These are phyloP conservation scores for Halocafeteria seosinensis DNA, from an alignment of 108 stramenopile species.

Conservation along the genomic window DNA sequence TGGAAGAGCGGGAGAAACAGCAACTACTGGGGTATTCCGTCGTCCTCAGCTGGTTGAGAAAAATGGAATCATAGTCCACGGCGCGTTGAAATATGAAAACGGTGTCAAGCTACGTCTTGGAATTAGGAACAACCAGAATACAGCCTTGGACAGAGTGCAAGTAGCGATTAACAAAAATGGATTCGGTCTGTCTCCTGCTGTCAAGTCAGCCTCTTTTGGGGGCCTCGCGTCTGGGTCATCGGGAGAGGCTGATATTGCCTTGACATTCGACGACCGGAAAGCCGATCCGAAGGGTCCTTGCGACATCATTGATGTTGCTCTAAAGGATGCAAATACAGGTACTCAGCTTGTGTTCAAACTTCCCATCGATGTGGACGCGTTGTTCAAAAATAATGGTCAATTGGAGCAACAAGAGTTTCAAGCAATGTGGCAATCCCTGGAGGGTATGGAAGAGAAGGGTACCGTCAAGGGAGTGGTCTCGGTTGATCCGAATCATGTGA, in stretches of 20 bases:
- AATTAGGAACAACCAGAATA: background rate
- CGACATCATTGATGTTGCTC: background rate
- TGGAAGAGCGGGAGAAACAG: no score
- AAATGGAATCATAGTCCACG: slow-evolving; percentile 57
- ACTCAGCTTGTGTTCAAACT: background rate
- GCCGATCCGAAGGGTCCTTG: background rate
- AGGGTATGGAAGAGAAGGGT: no score
- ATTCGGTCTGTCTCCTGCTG: background rate
- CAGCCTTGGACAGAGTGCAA: background rate
- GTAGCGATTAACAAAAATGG: background rate
- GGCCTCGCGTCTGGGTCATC: background rate
- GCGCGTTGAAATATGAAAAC: background rate
- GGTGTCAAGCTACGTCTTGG: background rate
- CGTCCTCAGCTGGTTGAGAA: no score
- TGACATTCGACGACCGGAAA: background rate
- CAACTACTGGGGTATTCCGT: no score
- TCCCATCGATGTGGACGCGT: background rate
- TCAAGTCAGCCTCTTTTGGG: background rate
- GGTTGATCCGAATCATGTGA: no score
- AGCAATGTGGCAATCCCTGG: no score
- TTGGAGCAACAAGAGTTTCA: no score
- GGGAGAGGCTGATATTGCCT: background rate
- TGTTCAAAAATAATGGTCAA: no score
- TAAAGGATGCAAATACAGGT: background rate
- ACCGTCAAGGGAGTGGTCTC: no score